A percentile compares a stretch with the other conserved stretches of the same genome.
Conservation (phyloP, 2,329 filamentous ascomycete genomes). For the Claviceps digitariae region DNA sequence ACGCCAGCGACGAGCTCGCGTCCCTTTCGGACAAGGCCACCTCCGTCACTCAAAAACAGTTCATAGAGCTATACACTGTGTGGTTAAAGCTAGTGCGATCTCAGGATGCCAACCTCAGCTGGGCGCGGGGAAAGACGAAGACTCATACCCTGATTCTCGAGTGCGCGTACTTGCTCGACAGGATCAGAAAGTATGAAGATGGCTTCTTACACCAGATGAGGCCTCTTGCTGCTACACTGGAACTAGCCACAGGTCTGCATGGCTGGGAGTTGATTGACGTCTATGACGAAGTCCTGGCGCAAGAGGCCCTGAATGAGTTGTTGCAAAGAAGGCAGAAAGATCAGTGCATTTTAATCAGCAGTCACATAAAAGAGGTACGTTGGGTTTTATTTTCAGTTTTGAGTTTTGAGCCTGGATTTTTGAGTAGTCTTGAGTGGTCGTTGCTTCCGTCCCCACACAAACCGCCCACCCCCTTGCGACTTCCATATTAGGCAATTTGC, state of each 20-base stretch:
- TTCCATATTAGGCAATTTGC: background rate
- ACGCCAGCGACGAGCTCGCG: background rate
- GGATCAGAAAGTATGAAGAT: background rate
- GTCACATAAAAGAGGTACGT: slow-evolving; percentile 6
- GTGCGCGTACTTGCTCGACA: slow-evolving; percentile 5
- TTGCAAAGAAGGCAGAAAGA: slow-evolving; percentile 1
- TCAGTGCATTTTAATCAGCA: slow-evolving; percentile 7
- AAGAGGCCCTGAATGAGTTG: slow-evolving; percentile 3
- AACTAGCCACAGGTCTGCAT: background rate
- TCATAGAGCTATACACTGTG: background rate
- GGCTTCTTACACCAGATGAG: background rate
- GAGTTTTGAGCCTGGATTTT: no score
- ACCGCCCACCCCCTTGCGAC: background rate
- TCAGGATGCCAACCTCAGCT: background rate
- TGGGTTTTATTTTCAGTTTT: background rate
- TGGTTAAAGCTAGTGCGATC: background rate
- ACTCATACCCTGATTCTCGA: slow-evolving; percentile 4
- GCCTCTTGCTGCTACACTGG: slow-evolving; percentile 4
- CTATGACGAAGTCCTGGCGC: background rate
- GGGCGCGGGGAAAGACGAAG: background rate
- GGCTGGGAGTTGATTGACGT: background rate
- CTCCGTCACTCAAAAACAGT: background rate
- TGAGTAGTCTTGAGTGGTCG: background rate
- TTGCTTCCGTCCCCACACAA: background rate
- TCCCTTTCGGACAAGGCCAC: background rate